Percentiles rank a stretch among this genome's conserved stretches.
Evolutionary conservation across 2,329 filamentous ascomycete species (phyloP).

Genomic region (Ceratocystis papillata): DNA sequence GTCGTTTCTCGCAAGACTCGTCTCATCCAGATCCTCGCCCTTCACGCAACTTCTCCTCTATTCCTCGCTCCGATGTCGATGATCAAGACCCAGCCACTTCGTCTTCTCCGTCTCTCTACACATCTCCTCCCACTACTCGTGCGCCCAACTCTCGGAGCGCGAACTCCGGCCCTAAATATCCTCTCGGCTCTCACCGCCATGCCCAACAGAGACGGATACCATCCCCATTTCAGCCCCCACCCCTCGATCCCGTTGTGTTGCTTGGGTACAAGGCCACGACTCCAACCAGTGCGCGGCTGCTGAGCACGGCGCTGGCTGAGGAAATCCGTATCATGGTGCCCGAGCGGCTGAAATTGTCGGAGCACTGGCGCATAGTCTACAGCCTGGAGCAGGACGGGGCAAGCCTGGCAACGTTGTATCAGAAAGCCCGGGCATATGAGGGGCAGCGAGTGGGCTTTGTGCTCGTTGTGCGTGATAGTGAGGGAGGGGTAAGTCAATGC

Average conservation of each 20-base stretch:
- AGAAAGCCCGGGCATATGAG: constrained; percentile 58
- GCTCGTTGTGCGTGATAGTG: constrained; percentile 69
- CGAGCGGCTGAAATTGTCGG: constrained; percentile 72
- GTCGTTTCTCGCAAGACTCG: constrained; percentile 23
- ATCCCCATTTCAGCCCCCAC: constrained; percentile 78
- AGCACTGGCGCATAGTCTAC: constrained; percentile 78
- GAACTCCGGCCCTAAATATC: background rate
- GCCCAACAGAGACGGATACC: constrained; percentile 44
- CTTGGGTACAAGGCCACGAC: constrained; percentile 54
- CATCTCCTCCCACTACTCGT: background rate
- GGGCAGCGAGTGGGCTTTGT: constrained; percentile 75
- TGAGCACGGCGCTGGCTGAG: constrained; percentile 68
- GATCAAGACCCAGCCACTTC: constrained; percentile 31
- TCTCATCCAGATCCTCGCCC: constrained; percentile 1
- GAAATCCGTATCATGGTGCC: constrained; percentile 86
- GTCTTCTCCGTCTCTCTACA: constrained; percentile 22
- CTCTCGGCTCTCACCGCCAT: constrained; percentile 12
- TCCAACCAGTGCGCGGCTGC: constrained; percentile 48
- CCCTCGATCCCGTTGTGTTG: constrained; percentile 69
- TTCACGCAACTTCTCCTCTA: constrained; percentile 6
- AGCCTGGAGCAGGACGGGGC: constrained; percentile 87
- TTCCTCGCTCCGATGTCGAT: constrained; percentile 37
- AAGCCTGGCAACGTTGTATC: constrained; percentile 75
- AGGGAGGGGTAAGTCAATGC: constrained; percentile 53
- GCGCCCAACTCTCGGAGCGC: background rate